These are phyloP conservation scores for Epichloe coenophiala DNA, from an alignment of 2,329 filamentous ascomycete species.

Conservation along the genomic window DNA sequence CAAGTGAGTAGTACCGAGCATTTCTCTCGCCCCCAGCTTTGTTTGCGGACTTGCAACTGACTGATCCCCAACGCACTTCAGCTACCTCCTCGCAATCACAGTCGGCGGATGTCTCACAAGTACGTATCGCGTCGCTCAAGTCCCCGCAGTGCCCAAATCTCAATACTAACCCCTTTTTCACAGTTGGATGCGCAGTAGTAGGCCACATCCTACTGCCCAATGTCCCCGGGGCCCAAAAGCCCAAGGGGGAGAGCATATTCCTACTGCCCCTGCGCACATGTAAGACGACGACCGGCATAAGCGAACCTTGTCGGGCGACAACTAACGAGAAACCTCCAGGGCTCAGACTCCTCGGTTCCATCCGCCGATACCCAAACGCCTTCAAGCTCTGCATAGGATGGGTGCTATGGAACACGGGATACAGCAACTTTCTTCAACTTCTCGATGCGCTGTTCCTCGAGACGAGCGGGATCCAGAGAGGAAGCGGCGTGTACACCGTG, in stretches of 20 bases:
- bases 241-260: constrained; percentile 6
- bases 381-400: constrained; percentile 11
- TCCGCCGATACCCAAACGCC: constrained; percentile 9
- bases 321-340: constrained; percentile 1
- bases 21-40: neutral
- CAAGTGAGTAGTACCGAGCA: constrained; percentile 4
- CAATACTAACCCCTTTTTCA: neutral
- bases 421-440: constrained; percentile 9
- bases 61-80: neutral
- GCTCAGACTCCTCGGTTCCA: constrained; percentile 8
- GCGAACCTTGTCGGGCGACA: neutral
- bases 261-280: constrained; percentile 9
- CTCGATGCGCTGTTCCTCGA: constrained; percentile 9
- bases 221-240: constrained; percentile 6
- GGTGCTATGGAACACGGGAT: constrained; percentile 10
- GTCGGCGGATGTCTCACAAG: constrained; percentile 9
- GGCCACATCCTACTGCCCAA: constrained; percentile 9
- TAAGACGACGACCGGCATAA: constrained; percentile 1
- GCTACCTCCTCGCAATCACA: constrained; percentile 9
- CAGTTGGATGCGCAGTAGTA: constrained; percentile 6
- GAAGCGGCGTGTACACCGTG: constrained; percentile 9
- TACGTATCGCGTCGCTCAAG: neutral
- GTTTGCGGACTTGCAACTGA: neutral
- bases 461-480: constrained; percentile 8
- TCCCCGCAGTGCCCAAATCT: neutral